Evolutionary conservation across 306 rosid genomes (phyloP), one percentile per base, ranked within the genome.

Genomic region (Lathyrus tuberosus): DNA sequence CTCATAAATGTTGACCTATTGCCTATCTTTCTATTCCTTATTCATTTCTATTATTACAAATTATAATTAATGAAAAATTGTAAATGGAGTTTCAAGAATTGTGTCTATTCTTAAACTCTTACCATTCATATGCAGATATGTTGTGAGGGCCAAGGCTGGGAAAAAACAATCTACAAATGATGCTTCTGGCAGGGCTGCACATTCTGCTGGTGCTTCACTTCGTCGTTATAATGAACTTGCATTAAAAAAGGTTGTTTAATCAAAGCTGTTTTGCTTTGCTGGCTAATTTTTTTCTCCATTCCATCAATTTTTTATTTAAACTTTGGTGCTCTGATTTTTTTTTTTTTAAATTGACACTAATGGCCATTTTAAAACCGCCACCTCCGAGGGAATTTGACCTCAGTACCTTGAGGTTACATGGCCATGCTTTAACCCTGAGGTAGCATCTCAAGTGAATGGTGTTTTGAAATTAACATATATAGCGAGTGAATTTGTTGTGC

Each of bases 171-270:
- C 97, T 53, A 69, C 98, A 22, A 90, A 94, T 82, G 98, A 94
- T 88, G 98, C 84, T 72, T 63, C 92, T 65, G 98, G 98, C 42
- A 83, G 84, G 73, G 38, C 79, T 74, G 87, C 80, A 10, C 92
- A 89, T 84, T 94, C 98, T 26, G 98, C 98, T 1, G 98, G 98
- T 71, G 90, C 98, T 54, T 88, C 95, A 40, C 94, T 94, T 63
- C 95, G 98, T 61, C 90, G 97, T 12, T 66, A 90, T 72, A 94
- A 94, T 43, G 98, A 90, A 78, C 85, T 81, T 56, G 97, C 89
- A 6, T 83, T 94, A 83, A 90, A 87, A 85, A 94, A 85, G 96
- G 98, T 91, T 66, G 63, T 70, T 31, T 24, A 41, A 31, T 42
- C 42, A 61, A 60, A n/a, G 2, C 62, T 64, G 22, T 40, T 22